Conservation (phyloP, 2,329 filamentous ascomycete genomes). For the Neoscytalidium dimidiatum region DNA sequence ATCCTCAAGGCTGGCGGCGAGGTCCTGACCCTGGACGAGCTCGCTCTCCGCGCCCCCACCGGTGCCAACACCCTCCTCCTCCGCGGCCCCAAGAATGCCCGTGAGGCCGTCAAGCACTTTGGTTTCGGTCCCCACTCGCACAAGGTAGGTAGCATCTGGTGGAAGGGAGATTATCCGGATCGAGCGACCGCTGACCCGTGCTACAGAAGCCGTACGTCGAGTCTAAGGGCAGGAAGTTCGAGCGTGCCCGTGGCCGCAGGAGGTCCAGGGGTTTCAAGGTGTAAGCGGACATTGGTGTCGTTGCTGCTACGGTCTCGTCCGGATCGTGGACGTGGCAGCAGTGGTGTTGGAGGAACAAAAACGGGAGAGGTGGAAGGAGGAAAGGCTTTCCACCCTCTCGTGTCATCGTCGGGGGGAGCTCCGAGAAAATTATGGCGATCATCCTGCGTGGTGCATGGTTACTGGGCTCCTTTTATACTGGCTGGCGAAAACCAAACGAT, state of each 20-base stretch:
- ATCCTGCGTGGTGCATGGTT: constrained; percentile 20
- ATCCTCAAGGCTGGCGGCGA: constrained; percentile 93
- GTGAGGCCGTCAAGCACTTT: constrained; percentile 99
- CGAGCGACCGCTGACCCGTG: constrained; percentile 19
- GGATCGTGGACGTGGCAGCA: not conserved
- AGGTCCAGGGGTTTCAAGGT: constrained; percentile 99
- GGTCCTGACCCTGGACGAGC: constrained; percentile 93
- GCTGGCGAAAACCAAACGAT: constrained; percentile 18
- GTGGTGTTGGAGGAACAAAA: not conserved
- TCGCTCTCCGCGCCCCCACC: constrained; percentile 91
- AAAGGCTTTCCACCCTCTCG: constrained; percentile 12
- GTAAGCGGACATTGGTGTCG: constrained; percentile 57
- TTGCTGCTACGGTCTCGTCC: not conserved
- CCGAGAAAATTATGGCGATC: constrained; percentile 17
- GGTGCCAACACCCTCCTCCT: constrained; percentile 96
- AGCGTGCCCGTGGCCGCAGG: constrained; percentile 98
- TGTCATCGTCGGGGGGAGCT: constrained; percentile 1
- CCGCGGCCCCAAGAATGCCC: constrained; percentile 95
- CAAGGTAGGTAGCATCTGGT: constrained; percentile 66
- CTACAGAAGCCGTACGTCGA: constrained; percentile 88
- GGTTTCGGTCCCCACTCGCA: constrained; percentile 96
- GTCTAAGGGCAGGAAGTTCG: constrained; percentile 99
- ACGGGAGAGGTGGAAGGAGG: constrained; percentile 1
- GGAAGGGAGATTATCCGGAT: constrained; percentile 5
- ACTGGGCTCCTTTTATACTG: constrained; percentile 17